Evolutionary conservation across 257 asterid species (phyloP).

Genomic region (Petunia secreta): DNA sequence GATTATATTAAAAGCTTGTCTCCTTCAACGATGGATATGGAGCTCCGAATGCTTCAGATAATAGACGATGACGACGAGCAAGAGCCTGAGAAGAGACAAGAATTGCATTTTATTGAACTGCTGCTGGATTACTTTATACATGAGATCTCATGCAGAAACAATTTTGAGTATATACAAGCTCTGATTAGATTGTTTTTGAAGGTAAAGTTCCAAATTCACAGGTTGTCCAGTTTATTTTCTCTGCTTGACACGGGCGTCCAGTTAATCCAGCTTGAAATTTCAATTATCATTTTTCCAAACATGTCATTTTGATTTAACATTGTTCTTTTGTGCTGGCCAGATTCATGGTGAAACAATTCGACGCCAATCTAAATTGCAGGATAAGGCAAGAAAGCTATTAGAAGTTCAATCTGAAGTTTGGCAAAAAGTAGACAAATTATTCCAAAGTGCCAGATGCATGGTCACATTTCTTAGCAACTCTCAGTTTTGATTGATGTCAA

Average conservation of each 20-base stretch:
- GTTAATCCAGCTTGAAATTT: background rate
- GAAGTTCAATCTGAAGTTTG: slow-evolving; percentile 70
- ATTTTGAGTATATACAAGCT: slow-evolving; percentile 84
- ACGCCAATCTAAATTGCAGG: slow-evolving; percentile 58
- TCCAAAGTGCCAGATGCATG: slow-evolving; percentile 82
- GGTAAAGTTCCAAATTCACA: slow-evolving; percentile 44
- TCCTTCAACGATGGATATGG: slow-evolving; percentile 81
- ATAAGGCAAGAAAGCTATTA: slow-evolving; percentile 65
- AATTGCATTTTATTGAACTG: slow-evolving; percentile 61
- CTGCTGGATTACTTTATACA: slow-evolving; percentile 75
- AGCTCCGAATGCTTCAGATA: slow-evolving; percentile 85
- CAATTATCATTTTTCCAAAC: background rate
- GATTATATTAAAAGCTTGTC: slow-evolving; percentile 74
- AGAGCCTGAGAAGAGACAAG: slow-evolving; percentile 57
- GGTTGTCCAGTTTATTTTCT: slow-evolving; percentile 6
- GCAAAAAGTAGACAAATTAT: slow-evolving; percentile 70
- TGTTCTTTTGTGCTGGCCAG: slow-evolving; percentile 39
- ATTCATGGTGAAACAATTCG: slow-evolving; percentile 86
- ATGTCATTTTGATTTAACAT: background rate
- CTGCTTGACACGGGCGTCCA: background rate
- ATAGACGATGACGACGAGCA: slow-evolving; percentile 67
- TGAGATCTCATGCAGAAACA: slow-evolving; percentile 67
- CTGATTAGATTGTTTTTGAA: slow-evolving; percentile 72
- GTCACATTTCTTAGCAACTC: slow-evolving; percentile 79
- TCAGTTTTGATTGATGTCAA: slow-evolving; percentile 51